Evolutionary conservation across 768 basidiomycete genomes (phyloP).

Genomic region (Mycena pura): DNA sequence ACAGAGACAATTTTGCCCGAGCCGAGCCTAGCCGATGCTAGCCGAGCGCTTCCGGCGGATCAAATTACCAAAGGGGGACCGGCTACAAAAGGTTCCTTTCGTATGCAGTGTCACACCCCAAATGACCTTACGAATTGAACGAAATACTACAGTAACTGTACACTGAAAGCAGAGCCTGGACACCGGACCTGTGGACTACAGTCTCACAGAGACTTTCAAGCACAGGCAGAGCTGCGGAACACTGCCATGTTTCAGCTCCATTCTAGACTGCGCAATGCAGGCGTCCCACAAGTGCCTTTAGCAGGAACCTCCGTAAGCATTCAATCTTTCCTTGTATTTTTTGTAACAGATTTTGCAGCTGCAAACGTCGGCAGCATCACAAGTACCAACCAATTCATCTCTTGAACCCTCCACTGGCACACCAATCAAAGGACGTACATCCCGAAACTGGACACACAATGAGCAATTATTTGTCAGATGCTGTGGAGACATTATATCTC

Average conservation of each 20-base stretch:
- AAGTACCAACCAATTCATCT: not conserved
- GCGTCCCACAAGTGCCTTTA: not conserved
- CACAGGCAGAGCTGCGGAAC: not conserved
- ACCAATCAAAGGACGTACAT: constrained; percentile 20
- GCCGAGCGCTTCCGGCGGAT: no score
- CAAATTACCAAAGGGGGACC: no score
- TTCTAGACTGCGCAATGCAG: not conserved
- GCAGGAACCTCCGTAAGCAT: not conserved
- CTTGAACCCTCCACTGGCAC: not conserved
- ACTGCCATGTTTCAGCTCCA: constrained; percentile 9
- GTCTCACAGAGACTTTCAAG: not conserved
- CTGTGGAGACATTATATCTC: constrained; percentile 29
- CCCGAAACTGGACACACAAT: constrained; percentile 27
- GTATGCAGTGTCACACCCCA: no score
- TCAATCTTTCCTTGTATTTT: not conserved
- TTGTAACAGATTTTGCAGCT: no score
- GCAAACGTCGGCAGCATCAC: not conserved
- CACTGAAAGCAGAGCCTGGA: no score
- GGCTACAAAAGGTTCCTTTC: no score
- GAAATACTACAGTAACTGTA: no score
- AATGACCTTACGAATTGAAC: no score
- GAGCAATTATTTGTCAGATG: constrained; percentile 30
- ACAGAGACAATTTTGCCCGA: no score
- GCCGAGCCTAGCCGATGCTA: no score
- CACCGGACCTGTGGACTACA: not conserved